Base-by-base conservation (phyloP, 2,329 filamentous ascomycete genomes). In the Fusarium paranaense region DNA sequence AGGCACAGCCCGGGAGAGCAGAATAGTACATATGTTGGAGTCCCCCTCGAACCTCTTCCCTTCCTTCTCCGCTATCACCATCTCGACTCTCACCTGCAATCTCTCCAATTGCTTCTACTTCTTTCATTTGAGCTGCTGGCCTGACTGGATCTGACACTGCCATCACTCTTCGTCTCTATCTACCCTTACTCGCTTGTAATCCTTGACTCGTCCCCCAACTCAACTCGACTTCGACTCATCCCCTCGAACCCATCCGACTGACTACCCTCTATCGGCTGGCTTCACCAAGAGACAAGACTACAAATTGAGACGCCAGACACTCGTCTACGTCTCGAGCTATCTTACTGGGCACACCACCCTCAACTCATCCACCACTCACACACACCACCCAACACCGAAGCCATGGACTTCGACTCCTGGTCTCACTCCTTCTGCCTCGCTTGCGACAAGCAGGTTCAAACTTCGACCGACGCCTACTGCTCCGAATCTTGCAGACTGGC, bases 341-440 rank as follows among this genome's bases (percentile, higher is more conserved):
- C 60, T 38, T 67, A n/a, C 62, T 52, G 45, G 66, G 64, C 47
- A 64, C 47, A 73, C 54, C 62, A 33, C 64, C 27, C 33, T 38
- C 54, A 67, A 32, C 57, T 42, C 38, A 66, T 58, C 57, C 63
- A 70, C 52, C 61, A 77, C 47, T 9, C 47, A 54, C 47, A 52
- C 35, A 58, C 54, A 20, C 14, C 32, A 18, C 66, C 58, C 66
- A 65, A 33, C 61, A 78, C 74, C 76, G 76, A 74, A 74, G 85
- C 81, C 76, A 90, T 90, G 87, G 86, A 88, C 82, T 85, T 86
- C 81, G 88, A 90, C 76, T 84, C 87, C 80, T 98, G 95, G 95
- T 94, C 94, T 79, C 94, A 93, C 83, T 93, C 97, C 84, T 98
- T 95, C 90, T 98, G 95, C 88, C 91, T 98, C 78, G 92, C 93